Evolutionary conservation across 805 yeast genomes (phyloP).

Genomic region (Schwanniomyces polymorphus): DNA sequence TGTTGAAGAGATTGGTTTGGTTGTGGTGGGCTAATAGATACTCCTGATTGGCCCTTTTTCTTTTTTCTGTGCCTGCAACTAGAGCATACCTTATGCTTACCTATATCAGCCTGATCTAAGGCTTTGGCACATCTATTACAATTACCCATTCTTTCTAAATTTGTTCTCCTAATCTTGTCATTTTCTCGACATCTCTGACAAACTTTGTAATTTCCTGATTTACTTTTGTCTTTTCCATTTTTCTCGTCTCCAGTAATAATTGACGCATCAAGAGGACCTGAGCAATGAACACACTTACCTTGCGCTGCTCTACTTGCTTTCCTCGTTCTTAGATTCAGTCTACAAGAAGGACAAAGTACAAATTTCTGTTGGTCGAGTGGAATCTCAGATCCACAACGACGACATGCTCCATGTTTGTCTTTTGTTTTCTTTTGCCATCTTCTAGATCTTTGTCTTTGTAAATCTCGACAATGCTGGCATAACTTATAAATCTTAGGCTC

Average conservation of each 20-base stretch:
- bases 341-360: slow-evolving; percentile 62
- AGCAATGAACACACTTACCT: slow-evolving; percentile 70
- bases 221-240: slow-evolving; percentile 15
- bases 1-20: slow-evolving; percentile 4
- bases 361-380: slow-evolving; percentile 50
- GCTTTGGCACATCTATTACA: slow-evolving; percentile 63
- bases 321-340: slow-evolving; percentile 52
- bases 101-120: slow-evolving; percentile 45
- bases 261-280: slow-evolving; percentile 52
- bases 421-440: slow-evolving; percentile 66
- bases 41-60: slow-evolving; percentile 19
- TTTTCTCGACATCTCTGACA: slow-evolving; percentile 63
- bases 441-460: slow-evolving; percentile 61
- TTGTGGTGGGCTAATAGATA: background rate
- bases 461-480: slow-evolving; percentile 64
- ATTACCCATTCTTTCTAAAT: slow-evolving; percentile 55
- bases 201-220: slow-evolving; percentile 50
- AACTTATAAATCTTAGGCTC: slow-evolving; percentile 50
- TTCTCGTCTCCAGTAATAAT: slow-evolving; percentile 30
- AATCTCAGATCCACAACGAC: slow-evolving; percentile 60
- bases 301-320: slow-evolving; percentile 60
- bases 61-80: slow-evolving; percentile 56
- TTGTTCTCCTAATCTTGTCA: slow-evolving; percentile 57
- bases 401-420: slow-evolving; percentile 60
- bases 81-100: slow-evolving; percentile 56